These are phyloP conservation scores for Phialemoniopsis sp. DNA, from an alignment of 2,329 filamentous ascomycete species.

Conservation along the genomic window DNA sequence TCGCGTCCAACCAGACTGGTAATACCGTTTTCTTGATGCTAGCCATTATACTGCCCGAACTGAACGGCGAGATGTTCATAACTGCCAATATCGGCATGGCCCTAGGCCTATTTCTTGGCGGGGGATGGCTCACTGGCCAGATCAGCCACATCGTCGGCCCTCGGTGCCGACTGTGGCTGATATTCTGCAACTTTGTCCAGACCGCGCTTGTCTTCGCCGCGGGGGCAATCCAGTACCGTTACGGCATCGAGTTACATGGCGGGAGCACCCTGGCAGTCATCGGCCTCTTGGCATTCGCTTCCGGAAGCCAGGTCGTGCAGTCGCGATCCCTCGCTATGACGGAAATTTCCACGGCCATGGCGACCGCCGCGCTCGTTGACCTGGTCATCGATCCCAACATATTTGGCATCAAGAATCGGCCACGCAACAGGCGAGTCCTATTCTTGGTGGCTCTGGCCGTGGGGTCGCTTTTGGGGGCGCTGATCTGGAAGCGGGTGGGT, in stretches of 20 bases:
- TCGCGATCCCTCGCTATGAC: conserved; percentile 49
- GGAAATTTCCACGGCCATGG: conserved; percentile 63
- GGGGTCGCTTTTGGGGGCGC: conserved; percentile 48
- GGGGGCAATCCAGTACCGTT: conserved; percentile 39
- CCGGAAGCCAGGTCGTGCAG: conserved; percentile 57
- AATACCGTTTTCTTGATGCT: conserved; percentile 57
- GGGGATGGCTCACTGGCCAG: conserved; percentile 53
- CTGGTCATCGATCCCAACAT: conserved; percentile 51
- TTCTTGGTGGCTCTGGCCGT: conserved; percentile 43
- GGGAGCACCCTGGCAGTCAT: conserved; percentile 37
- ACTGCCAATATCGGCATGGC: conserved; percentile 50
- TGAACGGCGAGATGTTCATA: conserved; percentile 43
- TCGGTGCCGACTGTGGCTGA: conserved; percentile 47
- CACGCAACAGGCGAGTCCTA: conserved; percentile 41
- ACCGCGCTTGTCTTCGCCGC: conserved; percentile 49
- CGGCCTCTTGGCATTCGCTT: conserved; percentile 47
- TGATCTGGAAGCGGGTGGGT: conserved; percentile 37
- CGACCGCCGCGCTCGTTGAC: conserved; percentile 59
- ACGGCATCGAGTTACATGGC: conserved; percentile 29
- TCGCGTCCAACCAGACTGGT: conserved; percentile 62
- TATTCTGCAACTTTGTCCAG: conserved; percentile 51
- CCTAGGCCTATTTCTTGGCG: conserved; percentile 51
- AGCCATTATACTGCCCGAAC: conserved; percentile 43
- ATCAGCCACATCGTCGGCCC: conserved; percentile 47
- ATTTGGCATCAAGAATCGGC: conserved; percentile 39